Evolutionary conservation across 768 basidiomycete species (phyloP), one percentile per base, ranked within the genome.

Genomic region (Kwoniella sp.): DNA sequence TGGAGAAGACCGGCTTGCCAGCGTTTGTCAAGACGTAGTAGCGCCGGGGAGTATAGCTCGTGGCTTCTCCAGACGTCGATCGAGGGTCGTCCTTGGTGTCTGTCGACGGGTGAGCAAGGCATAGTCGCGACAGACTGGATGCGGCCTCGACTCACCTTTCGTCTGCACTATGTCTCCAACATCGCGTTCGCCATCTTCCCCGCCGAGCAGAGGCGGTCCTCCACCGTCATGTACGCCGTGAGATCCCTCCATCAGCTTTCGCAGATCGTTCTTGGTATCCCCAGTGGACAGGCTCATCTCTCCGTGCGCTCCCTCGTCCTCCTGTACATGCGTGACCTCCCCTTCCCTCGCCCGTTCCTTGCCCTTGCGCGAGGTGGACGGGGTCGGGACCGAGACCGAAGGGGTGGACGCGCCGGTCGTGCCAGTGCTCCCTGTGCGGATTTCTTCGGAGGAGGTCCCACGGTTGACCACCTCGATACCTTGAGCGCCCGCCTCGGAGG

Each of bases 1-100:
- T 89, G 36, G 83, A 79, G 67, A 88, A 99, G 10, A 99, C 91
- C n/a, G 92, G 92, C 74, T 99, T 98, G 25, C 95, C 95, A 26
- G 95, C 95, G 57, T 92, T 84, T 0, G 92, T 96, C 17, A 98
- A 79, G 14, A 96, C 82, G 67, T 88, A 95, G 73, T 96, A 99
- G 68, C 89, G 83, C 46, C 91, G 80, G 14, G 62, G 51, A 12
- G 41, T 38, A 31, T 46, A 42, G n/a, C 25, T 14, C 12, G n/a
- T 11, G 19, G 23, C 32, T 5, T 29, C 26, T 28, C 27, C 42
- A 20, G n/a, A 11, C 4, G 9, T 42, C 40, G 9, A 9, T 9
- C n/a, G 9, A 25, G 23, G 14, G 22, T 20, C 12, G 5, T 19
- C 10, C 40, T n/a, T n/a, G n/a, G n/a, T n/a, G n/a, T n/a, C n/a